phyloP scores from a whole-genome alignment of 371 early-diverging fungal genomes.

The Mucor saturninus region DNA sequence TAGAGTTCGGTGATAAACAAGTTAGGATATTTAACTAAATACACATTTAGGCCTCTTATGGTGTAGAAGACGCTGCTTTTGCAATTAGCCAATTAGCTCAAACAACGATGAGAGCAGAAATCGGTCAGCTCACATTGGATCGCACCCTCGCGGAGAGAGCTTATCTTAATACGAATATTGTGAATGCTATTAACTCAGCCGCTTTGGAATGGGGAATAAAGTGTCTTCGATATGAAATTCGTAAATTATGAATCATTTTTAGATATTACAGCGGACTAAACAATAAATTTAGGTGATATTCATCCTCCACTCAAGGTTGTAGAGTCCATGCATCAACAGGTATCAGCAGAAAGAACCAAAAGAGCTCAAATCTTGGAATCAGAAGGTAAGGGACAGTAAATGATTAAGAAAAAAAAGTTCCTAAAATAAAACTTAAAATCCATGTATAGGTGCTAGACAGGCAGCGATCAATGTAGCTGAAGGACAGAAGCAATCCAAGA shows the following conservation, averaged over 20 bases:
- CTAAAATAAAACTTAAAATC: not conserved
- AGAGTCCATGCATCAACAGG: conserved; percentile 7
- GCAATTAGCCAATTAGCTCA: conserved; percentile 3
- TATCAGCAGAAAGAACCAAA: conserved; percentile 4
- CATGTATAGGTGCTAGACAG: conserved; percentile 4
- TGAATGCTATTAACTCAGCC: not conserved
- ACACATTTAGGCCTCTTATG: not conserved
- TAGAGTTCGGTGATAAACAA: not conserved
- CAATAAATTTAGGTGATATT: not conserved
- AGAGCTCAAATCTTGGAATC: conserved; percentile 5
- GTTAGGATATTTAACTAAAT: not conserved
- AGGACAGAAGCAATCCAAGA: conserved; percentile 6
- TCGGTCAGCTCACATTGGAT: not conserved
- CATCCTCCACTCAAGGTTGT: conserved; percentile 4
- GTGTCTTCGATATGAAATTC: conserved; percentile 9
- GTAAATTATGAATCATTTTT: not conserved
- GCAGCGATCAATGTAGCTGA: conserved; percentile 11
- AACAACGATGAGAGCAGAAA: conserved; percentile 4
- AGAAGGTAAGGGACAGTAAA: not conserved
- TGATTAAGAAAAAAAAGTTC: not conserved
- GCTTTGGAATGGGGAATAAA: conserved; percentile 10
- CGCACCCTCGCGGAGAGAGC: not conserved
- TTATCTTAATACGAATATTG: conserved; percentile 3
- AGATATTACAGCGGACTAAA: not conserved
- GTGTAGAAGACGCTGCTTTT: not conserved